These are phyloP conservation scores for Selaginella tamariscina DNA, from an alignment of 75 land plant genomes.

Conservation along the genomic window DNA sequence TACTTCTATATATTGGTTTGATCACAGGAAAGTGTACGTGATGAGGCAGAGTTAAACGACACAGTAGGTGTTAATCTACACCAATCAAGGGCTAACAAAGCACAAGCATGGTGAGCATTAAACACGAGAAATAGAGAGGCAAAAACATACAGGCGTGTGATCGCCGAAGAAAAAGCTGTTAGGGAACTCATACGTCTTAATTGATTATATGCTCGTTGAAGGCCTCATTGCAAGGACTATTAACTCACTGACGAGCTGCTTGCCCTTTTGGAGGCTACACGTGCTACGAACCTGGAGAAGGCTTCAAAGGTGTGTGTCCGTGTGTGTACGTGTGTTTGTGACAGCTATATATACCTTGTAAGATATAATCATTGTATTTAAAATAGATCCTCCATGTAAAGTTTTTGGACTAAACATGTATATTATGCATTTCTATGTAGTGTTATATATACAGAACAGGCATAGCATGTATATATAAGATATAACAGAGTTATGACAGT, in stretches of 20 bases:
- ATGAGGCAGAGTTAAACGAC: constrained; percentile 29
- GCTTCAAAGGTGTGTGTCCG: too few species aligned
- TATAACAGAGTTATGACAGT: too few species aligned
- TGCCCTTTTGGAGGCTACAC: constrained; percentile 21
- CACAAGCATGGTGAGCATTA: constrained; percentile 37
- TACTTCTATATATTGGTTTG: neutral
- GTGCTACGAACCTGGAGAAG: constrained; percentile 20
- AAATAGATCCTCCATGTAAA: too few species aligned
- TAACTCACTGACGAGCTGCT: constrained; percentile 21
- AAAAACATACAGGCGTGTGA: constrained; percentile 31
- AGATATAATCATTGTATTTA: too few species aligned
- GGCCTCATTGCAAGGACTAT: constrained; percentile 19
- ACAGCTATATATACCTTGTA: too few species aligned
- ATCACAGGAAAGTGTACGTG: constrained; percentile 33
- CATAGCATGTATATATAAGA: too few species aligned
- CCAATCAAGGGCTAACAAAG: constrained; percentile 22
- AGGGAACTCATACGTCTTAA: constrained; percentile 22
- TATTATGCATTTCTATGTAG: too few species aligned
- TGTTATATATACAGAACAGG: too few species aligned
- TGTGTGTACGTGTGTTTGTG: too few species aligned
- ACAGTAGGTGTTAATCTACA: constrained; percentile 28
- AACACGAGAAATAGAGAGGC: constrained; percentile 37
- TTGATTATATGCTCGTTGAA: constrained; percentile 34
- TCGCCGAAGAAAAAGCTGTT: constrained; percentile 32
- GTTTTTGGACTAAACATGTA: too few species aligned